Evolutionary conservation across 2,329 filamentous ascomycete genomes (phyloP).

Genomic region (Fusarium udum): DNA sequence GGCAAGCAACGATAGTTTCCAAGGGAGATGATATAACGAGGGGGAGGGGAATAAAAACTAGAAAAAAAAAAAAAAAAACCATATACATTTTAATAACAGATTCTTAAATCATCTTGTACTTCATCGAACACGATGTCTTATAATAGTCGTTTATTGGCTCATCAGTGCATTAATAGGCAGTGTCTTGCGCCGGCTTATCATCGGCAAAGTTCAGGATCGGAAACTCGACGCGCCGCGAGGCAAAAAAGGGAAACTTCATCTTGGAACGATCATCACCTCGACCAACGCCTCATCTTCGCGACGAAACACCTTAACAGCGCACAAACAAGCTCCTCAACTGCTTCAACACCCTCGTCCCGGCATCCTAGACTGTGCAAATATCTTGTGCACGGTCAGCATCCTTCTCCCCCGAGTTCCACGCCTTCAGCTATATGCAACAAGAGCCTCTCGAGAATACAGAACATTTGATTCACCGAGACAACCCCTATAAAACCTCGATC

Average conservation of each 20-base stretch:
- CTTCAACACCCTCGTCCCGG: slow-evolving; percentile 7
- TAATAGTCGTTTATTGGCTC: slow-evolving; percentile 24
- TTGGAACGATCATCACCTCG: slow-evolving; percentile 31
- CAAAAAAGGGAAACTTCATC: slow-evolving; percentile 36
- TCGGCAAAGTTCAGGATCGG: slow-evolving; percentile 38
- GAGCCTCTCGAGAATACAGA: slow-evolving; percentile 60
- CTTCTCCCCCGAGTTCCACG: slow-evolving; percentile 45
- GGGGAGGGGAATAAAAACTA: not conserved
- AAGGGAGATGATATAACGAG: not conserved
- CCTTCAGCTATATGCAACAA: slow-evolving; percentile 72
- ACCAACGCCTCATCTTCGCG: slow-evolving; percentile 22
- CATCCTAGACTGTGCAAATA: slow-evolving; percentile 61
- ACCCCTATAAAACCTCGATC: slow-evolving; percentile 46
- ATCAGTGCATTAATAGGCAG: not conserved
- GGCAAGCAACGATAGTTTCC: not conserved
- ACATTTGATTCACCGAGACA: slow-evolving; percentile 52
- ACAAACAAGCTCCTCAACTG: slow-evolving; percentile 2
- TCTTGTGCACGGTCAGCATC: slow-evolving; percentile 60
- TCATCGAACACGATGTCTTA: slow-evolving; percentile 27
- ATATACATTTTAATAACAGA: not conserved
- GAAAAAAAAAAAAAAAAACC: not conserved
- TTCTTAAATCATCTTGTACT: slow-evolving; percentile 2
- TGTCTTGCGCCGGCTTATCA: slow-evolving; percentile 41
- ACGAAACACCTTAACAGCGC: slow-evolving; percentile 30
- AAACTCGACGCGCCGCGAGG: slow-evolving; percentile 37